A percentile compares a stretch with the other conserved stretches of the same genome.
Evolutionary conservation across 768 basidiomycete species (phyloP).

Genomic region (Leucocoprinus sp.): DNA sequence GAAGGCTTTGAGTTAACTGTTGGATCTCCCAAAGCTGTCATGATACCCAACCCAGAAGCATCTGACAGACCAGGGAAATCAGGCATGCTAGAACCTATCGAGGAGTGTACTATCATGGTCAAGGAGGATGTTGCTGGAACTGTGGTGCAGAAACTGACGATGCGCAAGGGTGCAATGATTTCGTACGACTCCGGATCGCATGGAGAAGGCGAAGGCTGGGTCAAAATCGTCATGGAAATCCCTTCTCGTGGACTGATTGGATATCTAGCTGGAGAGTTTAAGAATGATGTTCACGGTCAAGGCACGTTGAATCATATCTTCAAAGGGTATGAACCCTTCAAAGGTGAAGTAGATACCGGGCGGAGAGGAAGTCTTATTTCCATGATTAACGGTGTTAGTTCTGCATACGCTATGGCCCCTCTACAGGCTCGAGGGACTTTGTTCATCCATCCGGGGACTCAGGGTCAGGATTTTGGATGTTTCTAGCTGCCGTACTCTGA

Average conservation of each 20-base stretch:
- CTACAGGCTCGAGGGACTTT: constrained; percentile 40
- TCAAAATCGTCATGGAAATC: constrained; percentile 39
- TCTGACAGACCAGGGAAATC: constrained; percentile 19
- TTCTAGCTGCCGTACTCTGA: not conserved
- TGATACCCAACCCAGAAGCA: constrained; percentile 33
- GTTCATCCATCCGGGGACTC: constrained; percentile 35
- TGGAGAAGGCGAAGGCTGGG: constrained; percentile 37
- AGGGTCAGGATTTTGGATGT: constrained; percentile 22
- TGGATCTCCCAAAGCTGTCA: constrained; percentile 42
- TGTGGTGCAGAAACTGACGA: constrained; percentile 43
- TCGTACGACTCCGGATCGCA: constrained; percentile 31
- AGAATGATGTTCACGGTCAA: constrained; percentile 43
- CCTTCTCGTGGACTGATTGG: constrained; percentile 42
- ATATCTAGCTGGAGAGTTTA: constrained; percentile 45
- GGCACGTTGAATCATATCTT: constrained; percentile 48
- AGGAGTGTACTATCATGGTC: constrained; percentile 37
- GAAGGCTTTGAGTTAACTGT: constrained; percentile 42
- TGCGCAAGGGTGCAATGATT: constrained; percentile 40
- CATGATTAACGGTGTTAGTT: constrained; percentile 37
- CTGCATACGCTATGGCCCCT: constrained; percentile 41
- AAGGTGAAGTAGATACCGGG: constrained; percentile 37
- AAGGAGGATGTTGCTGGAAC: constrained; percentile 38
- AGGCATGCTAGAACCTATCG: constrained; percentile 36
- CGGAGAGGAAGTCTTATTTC: constrained; percentile 40
- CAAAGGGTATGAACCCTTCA: constrained; percentile 38